Evolutionary conservation across 164 flowering plant genomes (phyloP).

Genomic region (Macadamia integrifolia): DNA sequence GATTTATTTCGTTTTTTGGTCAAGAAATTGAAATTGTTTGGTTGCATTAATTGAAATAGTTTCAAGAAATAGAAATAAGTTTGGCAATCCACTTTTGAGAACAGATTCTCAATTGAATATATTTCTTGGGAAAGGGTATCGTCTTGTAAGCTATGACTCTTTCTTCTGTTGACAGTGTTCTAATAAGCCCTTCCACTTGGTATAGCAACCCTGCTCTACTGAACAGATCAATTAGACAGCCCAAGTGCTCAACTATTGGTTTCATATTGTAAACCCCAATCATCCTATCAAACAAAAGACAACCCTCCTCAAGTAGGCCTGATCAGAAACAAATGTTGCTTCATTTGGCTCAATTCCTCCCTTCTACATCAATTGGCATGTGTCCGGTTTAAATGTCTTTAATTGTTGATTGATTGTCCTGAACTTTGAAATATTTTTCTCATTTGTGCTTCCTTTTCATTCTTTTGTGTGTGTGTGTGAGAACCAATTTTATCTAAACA

Average conservation of each 20-base stretch:
- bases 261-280: slow-evolving; percentile 11
- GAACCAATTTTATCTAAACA: no score
- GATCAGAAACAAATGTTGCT: slow-evolving; percentile 31
- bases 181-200: slow-evolving; percentile 23
- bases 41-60: no score
- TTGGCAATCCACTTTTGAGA: no score
- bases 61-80: no score
- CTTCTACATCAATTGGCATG: slow-evolving; percentile 13
- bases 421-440: not conserved
- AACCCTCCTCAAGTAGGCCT: slow-evolving; percentile 24
- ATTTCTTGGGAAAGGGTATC: not conserved
- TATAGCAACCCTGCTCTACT: slow-evolving; percentile 24
- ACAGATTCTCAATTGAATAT: no score
- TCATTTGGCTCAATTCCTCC: slow-evolving; percentile 24
- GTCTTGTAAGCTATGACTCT: slow-evolving; percentile 18
- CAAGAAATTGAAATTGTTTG: no score
- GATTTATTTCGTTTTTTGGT: no score
- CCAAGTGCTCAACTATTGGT: slow-evolving; percentile 26
- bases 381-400: no score
- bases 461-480: no score
- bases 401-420: no score
- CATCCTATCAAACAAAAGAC: slow-evolving; percentile 23
- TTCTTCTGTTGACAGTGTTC: slow-evolving; percentile 12
- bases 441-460: not conserved
- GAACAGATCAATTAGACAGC: slow-evolving; percentile 24